These are phyloP conservation scores for Eucalyptus pumila DNA, from an alignment of 345 rosid genomes.

Conservation along the genomic window DNA sequence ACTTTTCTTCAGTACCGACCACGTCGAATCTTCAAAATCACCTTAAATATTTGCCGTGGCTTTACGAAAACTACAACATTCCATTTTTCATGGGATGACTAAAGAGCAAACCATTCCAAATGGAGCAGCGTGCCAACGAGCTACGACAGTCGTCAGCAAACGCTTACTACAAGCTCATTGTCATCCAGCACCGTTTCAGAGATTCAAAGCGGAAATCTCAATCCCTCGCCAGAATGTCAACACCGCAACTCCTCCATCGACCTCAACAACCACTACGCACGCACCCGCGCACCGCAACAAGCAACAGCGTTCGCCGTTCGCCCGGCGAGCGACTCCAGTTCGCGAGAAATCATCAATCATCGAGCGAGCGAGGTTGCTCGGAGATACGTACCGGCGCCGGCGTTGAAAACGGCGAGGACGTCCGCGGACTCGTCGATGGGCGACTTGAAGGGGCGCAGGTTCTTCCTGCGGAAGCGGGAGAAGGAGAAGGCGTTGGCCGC, in stretches of 20 bases:
- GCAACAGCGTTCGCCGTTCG: neutral
- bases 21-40: neutral
- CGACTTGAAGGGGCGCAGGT: constrained; percentile 37
- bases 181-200: neutral
- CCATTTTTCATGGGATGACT: neutral
- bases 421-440: constrained; percentile 76
- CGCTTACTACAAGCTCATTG: neutral
- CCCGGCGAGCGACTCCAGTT: neutral
- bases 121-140: neutral
- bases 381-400: neutral
- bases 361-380: too few relatives aligned
- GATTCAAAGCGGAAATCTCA: neutral
- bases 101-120: neutral
- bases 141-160: neutral
- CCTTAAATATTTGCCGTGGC: neutral
- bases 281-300: neutral
- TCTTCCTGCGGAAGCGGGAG: constrained; percentile 51
- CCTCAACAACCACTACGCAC: neutral
- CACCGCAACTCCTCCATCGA: neutral
- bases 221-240: neutral
- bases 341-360: neutral
- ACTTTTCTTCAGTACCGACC: neutral
- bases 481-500: constrained; percentile 73
- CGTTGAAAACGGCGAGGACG: constrained; percentile 58
- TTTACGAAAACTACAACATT: neutral